phyloP scores from a whole-genome alignment of 2,329 filamentous ascomycete species.

The Lasiodiplodia hormozganensis region DNA sequence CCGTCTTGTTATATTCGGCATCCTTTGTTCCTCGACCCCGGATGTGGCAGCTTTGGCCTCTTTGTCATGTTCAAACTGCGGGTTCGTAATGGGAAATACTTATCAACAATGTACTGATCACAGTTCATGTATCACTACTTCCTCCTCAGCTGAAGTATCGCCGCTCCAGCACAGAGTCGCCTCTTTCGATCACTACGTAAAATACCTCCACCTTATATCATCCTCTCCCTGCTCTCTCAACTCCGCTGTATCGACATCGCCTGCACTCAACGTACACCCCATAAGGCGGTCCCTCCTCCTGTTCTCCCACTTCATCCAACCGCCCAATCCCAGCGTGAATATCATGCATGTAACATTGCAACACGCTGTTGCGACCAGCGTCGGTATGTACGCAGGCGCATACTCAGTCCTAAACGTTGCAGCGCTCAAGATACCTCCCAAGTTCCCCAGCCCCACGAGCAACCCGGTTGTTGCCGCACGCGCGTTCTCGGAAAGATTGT shows the following conservation, averaged over 20 bases:
- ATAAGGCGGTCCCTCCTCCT: slow-evolving; percentile 13
- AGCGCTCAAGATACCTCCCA: slow-evolving; percentile 17
- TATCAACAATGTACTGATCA: too few species aligned
- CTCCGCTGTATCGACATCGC: slow-evolving; percentile 20
- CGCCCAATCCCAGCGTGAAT: slow-evolving; percentile 1
- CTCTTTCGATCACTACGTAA: not conserved
- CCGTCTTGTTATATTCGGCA: too few species aligned
- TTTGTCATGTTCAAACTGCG: too few species aligned
- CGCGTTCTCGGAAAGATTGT: slow-evolving; percentile 22
- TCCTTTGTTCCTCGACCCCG: too few species aligned
- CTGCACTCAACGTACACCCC: slow-evolving; percentile 9
- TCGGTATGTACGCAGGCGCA: slow-evolving; percentile 19
- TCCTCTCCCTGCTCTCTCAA: slow-evolving; percentile 29
- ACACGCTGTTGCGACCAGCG: slow-evolving; percentile 8
- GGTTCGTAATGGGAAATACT: too few species aligned
- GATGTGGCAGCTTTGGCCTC: too few species aligned
- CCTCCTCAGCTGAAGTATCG: too few species aligned
- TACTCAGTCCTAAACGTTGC: slow-evolving; percentile 15
- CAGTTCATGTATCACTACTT: too few species aligned
- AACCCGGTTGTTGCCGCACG: slow-evolving; percentile 12
- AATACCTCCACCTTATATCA: slow-evolving; percentile 28
- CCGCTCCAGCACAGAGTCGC: too few species aligned
- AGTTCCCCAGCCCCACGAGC: slow-evolving; percentile 15
- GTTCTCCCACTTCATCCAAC: slow-evolving; percentile 28
- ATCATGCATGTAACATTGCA: slow-evolving; percentile 20